These are phyloP conservation scores for Lipomyces sp. DNA, from an alignment of 805 yeast genomes.

Conservation along the genomic window DNA sequence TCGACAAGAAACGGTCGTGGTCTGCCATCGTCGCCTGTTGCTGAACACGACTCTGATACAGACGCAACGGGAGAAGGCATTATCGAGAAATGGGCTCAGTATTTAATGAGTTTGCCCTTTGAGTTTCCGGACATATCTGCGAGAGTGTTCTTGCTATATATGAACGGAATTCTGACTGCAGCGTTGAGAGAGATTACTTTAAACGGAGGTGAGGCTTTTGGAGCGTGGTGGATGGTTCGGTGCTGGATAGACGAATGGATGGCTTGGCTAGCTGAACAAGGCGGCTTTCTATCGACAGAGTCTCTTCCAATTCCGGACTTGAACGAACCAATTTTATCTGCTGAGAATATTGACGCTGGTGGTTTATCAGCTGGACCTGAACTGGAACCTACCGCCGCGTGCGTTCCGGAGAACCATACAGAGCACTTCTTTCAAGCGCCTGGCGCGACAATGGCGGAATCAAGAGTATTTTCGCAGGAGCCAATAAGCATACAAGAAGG, in stretches of 20 bases:
- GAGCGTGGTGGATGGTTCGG: constrained; percentile 75
- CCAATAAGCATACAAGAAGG: neutral
- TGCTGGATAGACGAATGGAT: constrained; percentile 80
- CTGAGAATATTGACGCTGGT: neutral
- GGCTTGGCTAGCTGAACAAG: constrained; percentile 64
- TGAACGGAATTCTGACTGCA: constrained; percentile 60
- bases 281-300: constrained; percentile 42
- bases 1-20: constrained; percentile 12
- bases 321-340: neutral
- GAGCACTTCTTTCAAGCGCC: neutral
- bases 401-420: neutral
- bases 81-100: constrained; percentile 48
- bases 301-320: constrained; percentile 17
- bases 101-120: constrained; percentile 51
- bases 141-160: constrained; percentile 57
- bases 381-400: neutral
- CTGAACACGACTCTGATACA: neutral
- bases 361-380: neutral
- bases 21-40: neutral
- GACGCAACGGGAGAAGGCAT: constrained; percentile 36
- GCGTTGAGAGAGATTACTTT: constrained; percentile 66
- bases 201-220: constrained; percentile 63
- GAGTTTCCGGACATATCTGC: constrained; percentile 59
- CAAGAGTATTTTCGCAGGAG: neutral
- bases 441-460: neutral